These are phyloP conservation scores for Xylariaceae sp. DNA, from an alignment of 2,329 filamentous ascomycete genomes.

Conservation along the genomic window DNA sequence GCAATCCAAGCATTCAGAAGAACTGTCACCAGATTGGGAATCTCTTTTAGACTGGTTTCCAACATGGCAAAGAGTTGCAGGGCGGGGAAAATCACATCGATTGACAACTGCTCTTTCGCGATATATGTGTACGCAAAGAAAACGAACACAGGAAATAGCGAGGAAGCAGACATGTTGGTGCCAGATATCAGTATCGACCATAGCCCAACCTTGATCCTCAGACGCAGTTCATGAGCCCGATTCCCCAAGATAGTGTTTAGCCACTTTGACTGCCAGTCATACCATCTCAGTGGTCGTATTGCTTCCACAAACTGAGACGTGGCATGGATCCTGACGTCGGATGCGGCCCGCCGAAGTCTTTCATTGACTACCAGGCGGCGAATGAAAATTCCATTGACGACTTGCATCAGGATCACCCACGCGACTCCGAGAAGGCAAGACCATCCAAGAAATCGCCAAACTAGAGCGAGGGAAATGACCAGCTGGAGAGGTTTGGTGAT, in stretches of 20 bases:
- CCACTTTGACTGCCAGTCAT: slow-evolving; percentile 79
- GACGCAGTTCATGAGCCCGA: slow-evolving; percentile 63
- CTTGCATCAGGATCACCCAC: slow-evolving; percentile 66
- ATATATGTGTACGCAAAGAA: slow-evolving; percentile 79
- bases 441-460: slow-evolving; percentile 78
- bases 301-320: slow-evolving; percentile 85
- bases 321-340: slow-evolving; percentile 74
- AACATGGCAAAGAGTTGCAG: slow-evolving; percentile 77
- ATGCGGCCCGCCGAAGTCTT: slow-evolving; percentile 66
- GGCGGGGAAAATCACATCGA: slow-evolving; percentile 85
- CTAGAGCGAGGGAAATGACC: slow-evolving; percentile 69
- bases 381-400: slow-evolving; percentile 67
- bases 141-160: slow-evolving; percentile 74
- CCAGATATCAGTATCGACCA: slow-evolving; percentile 63
- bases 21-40: slow-evolving; percentile 73
- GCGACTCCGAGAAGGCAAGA: slow-evolving; percentile 72
- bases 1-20: slow-evolving; percentile 82
- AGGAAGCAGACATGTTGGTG: slow-evolving; percentile 68
- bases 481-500: slow-evolving; percentile 74
- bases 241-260: slow-evolving; percentile 66
- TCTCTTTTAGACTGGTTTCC: slow-evolving; percentile 68
- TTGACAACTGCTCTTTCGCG: slow-evolving; percentile 63
- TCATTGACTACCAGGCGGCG: slow-evolving; percentile 67
- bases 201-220: slow-evolving; percentile 62
- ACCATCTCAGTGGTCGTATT: slow-evolving; percentile 77